Conservation (phyloP, 192 early-diverging fungal genomes). For the Coemansia sp. region DNA sequence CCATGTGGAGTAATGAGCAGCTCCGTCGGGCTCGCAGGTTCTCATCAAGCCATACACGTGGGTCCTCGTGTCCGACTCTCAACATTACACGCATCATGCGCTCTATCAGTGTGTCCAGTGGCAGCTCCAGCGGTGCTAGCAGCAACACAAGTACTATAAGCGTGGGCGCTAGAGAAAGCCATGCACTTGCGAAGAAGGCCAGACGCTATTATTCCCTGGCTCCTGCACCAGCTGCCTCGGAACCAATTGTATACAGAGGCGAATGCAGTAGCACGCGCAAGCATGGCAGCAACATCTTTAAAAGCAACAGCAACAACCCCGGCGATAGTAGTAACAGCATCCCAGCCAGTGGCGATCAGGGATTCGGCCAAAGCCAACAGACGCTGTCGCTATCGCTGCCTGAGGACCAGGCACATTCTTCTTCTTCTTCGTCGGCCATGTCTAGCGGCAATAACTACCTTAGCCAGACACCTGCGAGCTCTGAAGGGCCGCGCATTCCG, state of each 20-base stretch:
- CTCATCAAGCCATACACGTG: constrained; percentile 39
- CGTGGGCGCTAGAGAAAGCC: background rate
- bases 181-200: background rate
- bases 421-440: too few species aligned
- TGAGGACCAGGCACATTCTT: too few species aligned
- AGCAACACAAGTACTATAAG: constrained; percentile 3
- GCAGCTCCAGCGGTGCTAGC: constrained; percentile 5
- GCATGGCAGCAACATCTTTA: constrained; percentile 10
- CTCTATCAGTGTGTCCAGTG: constrained; percentile 45
- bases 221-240: background rate
- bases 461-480: background rate
- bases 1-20: constrained; percentile 37
- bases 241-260: background rate
- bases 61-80: constrained; percentile 43
- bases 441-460: too few species aligned
- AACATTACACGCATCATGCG: constrained; percentile 53
- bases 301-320: background rate
- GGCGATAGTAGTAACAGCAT: constrained; percentile 6
- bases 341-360: constrained; percentile 1
- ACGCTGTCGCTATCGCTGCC: too few species aligned
- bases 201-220: constrained; percentile 11
- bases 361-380: background rate
- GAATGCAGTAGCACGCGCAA: background rate
- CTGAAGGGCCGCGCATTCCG: background rate
- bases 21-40: constrained; percentile 30